These are phyloP conservation scores for Rhodotorula sp. DNA, from an alignment of 1,284 basidiomycete species.

Conservation along the genomic window DNA sequence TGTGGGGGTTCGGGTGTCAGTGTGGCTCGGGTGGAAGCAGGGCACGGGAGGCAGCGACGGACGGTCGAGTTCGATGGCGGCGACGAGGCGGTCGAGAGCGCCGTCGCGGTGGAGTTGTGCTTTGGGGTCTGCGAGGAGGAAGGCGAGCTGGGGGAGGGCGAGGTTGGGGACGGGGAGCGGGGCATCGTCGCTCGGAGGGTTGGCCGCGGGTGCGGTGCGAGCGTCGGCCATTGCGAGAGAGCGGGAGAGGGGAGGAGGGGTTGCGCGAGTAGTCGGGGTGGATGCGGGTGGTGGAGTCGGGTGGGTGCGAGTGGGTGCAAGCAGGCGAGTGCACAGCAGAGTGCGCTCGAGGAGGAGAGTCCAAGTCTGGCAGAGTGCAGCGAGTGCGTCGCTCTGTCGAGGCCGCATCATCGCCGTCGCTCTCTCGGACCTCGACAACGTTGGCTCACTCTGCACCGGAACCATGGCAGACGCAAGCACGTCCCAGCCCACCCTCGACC, in stretches of 20 bases:
- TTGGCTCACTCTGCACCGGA: not conserved
- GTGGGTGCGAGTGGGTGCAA: too few relatives aligned
- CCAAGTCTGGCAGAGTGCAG: too few relatives aligned
- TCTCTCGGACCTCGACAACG: not conserved
- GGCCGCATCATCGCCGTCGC: not conserved
- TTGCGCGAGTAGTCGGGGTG: not conserved
- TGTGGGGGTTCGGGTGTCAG: conserved; percentile 35
- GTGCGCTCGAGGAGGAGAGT: too few relatives aligned
- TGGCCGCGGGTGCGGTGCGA: not conserved
- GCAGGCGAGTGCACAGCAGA: too few relatives aligned
- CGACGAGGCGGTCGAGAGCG: conserved; percentile 67
- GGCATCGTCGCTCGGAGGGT: conserved; percentile 8
- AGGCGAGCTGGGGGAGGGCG: conserved; percentile 72
- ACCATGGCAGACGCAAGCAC: conserved; percentile 3
- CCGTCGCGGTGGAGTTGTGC: conserved; percentile 66
- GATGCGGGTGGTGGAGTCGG: too few relatives aligned
- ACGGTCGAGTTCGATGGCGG: conserved; percentile 84
- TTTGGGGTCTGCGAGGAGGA: conserved; percentile 66
- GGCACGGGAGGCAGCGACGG: conserved; percentile 50
- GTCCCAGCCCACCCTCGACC: not conserved
- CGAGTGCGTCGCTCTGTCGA: too few relatives aligned
- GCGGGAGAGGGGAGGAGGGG: not conserved
- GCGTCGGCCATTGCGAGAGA: not conserved
- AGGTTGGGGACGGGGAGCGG: conserved; percentile 80
- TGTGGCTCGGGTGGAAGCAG: too few relatives aligned